Conservation (phyloP, 2,329 filamentous ascomycete species). For the Emericellopsis atlantica region DNA sequence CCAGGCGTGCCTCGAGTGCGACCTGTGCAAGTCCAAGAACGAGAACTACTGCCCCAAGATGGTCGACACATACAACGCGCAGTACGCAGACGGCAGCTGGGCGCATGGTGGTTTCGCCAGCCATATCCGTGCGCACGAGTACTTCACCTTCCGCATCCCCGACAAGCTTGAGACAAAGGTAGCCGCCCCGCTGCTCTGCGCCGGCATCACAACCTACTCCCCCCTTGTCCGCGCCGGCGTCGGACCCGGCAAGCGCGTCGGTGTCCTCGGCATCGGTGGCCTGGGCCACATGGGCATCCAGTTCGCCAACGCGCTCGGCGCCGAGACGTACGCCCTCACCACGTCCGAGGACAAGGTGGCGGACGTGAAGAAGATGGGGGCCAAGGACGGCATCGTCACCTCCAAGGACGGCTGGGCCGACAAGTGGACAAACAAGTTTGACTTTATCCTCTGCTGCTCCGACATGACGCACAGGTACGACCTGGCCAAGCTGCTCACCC, state of each 20-base stretch:
- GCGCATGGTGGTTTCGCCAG: slow-evolving; percentile 51
- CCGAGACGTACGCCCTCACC: slow-evolving; percentile 49
- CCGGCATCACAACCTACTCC: slow-evolving; percentile 61
- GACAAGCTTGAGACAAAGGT: slow-evolving; percentile 33
- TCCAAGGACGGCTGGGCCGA: slow-evolving; percentile 38
- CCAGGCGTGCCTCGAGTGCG: slow-evolving; percentile 39
- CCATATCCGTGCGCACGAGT: slow-evolving; percentile 35
- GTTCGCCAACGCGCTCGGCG: slow-evolving; percentile 17
- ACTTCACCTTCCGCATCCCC: slow-evolving; percentile 48
- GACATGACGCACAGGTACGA: slow-evolving; percentile 43
- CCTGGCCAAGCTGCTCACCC: slow-evolving; percentile 38
- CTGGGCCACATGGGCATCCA: slow-evolving; percentile 12
- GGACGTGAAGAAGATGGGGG: slow-evolving; percentile 44
- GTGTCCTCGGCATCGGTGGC: slow-evolving; percentile 35
- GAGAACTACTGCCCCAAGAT: slow-evolving; percentile 35
- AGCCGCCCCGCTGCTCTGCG: slow-evolving; percentile 62
- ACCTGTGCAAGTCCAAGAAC: slow-evolving; percentile 31
- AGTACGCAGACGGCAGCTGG: slow-evolving; percentile 45
- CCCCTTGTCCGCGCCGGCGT: slow-evolving; percentile 55
- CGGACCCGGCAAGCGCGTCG: slow-evolving; percentile 59
- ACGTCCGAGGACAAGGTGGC: slow-evolving; percentile 36
- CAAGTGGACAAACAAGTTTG: slow-evolving; percentile 35
- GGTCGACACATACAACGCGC: slow-evolving; percentile 44
- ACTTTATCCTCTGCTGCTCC: slow-evolving; percentile 41
- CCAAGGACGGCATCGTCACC: slow-evolving; percentile 42